A percentile compares a stretch with the other conserved stretches of the same genome.
These are phyloP conservation scores for Hibiscus tridactylites DNA, from an alignment of 345 rosid genomes.

Conservation along the genomic window DNA sequence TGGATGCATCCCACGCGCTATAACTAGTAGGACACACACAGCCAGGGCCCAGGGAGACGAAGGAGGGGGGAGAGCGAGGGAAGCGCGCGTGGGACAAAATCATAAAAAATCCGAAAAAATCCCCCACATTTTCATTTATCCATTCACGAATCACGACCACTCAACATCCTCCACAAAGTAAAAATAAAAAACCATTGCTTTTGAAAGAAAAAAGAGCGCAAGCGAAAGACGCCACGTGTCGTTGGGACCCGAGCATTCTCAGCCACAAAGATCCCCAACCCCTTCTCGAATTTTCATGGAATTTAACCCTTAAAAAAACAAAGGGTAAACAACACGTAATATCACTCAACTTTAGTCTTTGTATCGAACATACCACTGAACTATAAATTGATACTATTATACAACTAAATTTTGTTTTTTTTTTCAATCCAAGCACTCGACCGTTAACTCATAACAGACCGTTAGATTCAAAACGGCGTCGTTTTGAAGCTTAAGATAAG, in stretches of 20 bases:
- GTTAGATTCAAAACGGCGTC: too few species aligned
- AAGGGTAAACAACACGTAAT: too few species aligned
- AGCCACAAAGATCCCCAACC: slow-evolving; percentile 40
- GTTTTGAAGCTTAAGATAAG: too few species aligned
- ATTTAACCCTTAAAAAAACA: background rate
- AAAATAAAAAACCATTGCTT: background rate
- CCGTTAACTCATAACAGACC: too few species aligned
- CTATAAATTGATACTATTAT: too few species aligned
- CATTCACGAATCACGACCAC: background rate
- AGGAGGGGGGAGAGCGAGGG: background rate
- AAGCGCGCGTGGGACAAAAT: background rate
- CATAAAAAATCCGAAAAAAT: slow-evolving; percentile 5
- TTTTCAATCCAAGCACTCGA: too few species aligned
- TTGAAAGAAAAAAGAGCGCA: background rate
- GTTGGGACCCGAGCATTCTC: slow-evolving; percentile 15
- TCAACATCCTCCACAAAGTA: slow-evolving; percentile 18
- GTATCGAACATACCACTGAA: too few species aligned
- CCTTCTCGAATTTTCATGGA: slow-evolving; percentile 39
- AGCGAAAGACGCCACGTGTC: slow-evolving; percentile 28
- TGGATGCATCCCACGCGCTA: too few species aligned
- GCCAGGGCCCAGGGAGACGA: too few species aligned
- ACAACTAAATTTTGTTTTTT: too few species aligned
- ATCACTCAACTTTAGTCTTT: too few species aligned
- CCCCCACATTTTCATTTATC: background rate
- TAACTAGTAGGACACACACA: too few species aligned